Conservation (phyloP, 1,139 yeast species). For the Hyphopichia khmerensis region DNA sequence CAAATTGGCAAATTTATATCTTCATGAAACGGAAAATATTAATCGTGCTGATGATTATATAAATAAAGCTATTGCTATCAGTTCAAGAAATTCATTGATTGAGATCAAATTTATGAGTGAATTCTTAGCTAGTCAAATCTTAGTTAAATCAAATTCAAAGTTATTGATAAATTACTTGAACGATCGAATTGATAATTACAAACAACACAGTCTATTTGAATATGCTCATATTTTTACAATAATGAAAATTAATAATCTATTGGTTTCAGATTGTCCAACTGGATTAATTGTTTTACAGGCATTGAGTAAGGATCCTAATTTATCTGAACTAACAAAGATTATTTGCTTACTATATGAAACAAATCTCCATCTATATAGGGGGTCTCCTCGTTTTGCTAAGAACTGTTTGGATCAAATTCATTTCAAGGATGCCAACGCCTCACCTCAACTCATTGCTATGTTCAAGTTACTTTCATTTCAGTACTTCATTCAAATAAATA, state of each 20-base stretch:
- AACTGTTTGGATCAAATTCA: conserved; percentile 11
- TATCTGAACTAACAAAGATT: conserved; percentile 15
- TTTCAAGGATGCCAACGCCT: conserved; percentile 8
- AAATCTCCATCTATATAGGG: conserved; percentile 25
- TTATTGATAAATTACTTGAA: conserved; percentile 29
- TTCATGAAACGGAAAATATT: conserved; percentile 39
- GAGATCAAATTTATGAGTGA: conserved; percentile 27
- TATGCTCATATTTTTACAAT: conserved; percentile 24
- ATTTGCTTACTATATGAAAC: conserved; percentile 19
- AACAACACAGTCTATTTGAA: conserved; percentile 10
- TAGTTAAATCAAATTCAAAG: conserved; percentile 21
- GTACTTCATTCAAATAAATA: conserved; percentile 23
- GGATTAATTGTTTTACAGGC: conserved; percentile 25
- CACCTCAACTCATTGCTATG: conserved; percentile 33
- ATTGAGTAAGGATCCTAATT: conserved; percentile 11
- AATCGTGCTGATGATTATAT: conserved; percentile 41
- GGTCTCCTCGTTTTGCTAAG: conserved; percentile 22
- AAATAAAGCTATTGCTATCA: conserved; percentile 35
- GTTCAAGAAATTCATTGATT: conserved; percentile 26
- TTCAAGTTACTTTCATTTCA: conserved; percentile 20
- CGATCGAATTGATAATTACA: conserved; percentile 21
- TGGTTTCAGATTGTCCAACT: conserved; percentile 21
- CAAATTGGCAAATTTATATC: conserved; percentile 35
- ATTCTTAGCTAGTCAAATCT: conserved; percentile 32
- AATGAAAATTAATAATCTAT: conserved; percentile 26